phyloP scores from a whole-genome alignment of 495 filamentous ascomycete species.

The Hypomontagnella submonticulosa region DNA sequence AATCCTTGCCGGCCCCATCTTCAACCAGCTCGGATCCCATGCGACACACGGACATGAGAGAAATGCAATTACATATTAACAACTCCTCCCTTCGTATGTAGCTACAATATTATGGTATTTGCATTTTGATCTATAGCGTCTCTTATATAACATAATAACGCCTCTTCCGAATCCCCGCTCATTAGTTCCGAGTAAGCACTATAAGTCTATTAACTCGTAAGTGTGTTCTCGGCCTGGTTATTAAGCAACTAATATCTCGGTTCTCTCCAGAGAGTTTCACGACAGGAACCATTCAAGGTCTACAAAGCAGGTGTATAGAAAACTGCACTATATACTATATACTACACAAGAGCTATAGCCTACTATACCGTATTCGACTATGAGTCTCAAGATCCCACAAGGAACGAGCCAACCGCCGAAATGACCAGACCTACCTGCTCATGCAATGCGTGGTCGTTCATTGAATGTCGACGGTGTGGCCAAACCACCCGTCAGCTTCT shows the following conservation, averaged over 20 bases:
- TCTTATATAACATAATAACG: too few relatives aligned
- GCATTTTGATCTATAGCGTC: too few relatives aligned
- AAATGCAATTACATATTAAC: slow-evolving; percentile 9
- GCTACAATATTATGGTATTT: too few relatives aligned
- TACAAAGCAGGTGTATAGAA: slow-evolving; percentile 9
- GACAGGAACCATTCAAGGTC: not conserved
- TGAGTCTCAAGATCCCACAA: slow-evolving; percentile 13
- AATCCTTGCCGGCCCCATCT: slow-evolving; percentile 24
- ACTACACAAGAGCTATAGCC: slow-evolving; percentile 16
- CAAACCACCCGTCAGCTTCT: slow-evolving; percentile 29
- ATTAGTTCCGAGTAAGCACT: not conserved
- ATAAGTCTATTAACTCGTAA: not conserved
- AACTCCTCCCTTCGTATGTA: too few relatives aligned
- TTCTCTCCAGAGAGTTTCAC: slow-evolving; percentile 6
- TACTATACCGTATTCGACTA: slow-evolving; percentile 14
- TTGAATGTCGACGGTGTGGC: slow-evolving; percentile 20
- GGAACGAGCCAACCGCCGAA: slow-evolving; percentile 31
- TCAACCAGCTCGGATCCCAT: not conserved
- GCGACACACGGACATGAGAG: slow-evolving; percentile 24
- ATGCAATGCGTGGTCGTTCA: slow-evolving; percentile 20
- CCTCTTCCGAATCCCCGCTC: too few relatives aligned
- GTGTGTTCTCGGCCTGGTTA: slow-evolving; percentile 9
- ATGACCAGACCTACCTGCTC: slow-evolving; percentile 35
- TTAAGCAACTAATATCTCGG: slow-evolving; percentile 10
- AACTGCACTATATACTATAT: slow-evolving; percentile 8